Percentiles rank a stretch among this genome's conserved stretches.
phyloP scores from a whole-genome alignment of 176 grass and related monocot genomes.

The Luzula sylvatica region DNA sequence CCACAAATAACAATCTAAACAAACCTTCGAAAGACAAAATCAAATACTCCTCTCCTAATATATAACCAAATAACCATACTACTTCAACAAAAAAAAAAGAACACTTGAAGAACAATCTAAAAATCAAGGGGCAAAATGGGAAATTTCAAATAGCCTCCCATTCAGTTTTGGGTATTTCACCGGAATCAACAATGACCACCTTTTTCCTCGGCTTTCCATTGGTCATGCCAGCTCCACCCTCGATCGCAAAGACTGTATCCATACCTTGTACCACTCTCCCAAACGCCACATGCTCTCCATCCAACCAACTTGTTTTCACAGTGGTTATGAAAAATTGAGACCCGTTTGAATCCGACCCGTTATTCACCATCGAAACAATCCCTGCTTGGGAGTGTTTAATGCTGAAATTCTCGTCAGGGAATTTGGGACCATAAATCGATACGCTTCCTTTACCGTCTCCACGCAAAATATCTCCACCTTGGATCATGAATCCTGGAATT shows the following conservation, averaged over 20 bases:
- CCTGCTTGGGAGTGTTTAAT: conserved; percentile 94
- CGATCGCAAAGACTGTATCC: conserved; percentile 76
- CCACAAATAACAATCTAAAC: no score
- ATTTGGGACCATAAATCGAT: conserved; percentile 86
- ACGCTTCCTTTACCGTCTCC: conserved; percentile 63
- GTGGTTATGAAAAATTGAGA: conserved; percentile 99
- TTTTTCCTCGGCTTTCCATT: conserved; percentile 92
- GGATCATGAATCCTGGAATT: conserved; percentile 91
- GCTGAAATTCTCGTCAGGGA: conserved; percentile 77
- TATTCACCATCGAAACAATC: conserved; percentile 71
- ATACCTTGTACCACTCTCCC: conserved; percentile 89
- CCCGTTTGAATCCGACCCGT: conserved; percentile 71
- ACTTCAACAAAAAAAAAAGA: background rate
- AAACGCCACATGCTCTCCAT: conserved; percentile 84
- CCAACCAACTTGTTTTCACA: conserved; percentile 92
- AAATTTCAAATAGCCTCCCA: conserved; percentile 30
- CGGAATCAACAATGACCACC: conserved; percentile 54
- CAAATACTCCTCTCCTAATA: no score
- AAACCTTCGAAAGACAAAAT: no score
- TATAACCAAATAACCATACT: no score
- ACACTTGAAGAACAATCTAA: background rate
- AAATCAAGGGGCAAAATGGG: background rate
- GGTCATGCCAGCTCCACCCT: conserved; percentile 88
- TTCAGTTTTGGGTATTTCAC: conserved; percentile 77
- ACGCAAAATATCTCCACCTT: conserved; percentile 78